Base-by-base conservation (phyloP, 2,329 filamentous ascomycete genomes). In the Aspergillus sclerotialis region DNA sequence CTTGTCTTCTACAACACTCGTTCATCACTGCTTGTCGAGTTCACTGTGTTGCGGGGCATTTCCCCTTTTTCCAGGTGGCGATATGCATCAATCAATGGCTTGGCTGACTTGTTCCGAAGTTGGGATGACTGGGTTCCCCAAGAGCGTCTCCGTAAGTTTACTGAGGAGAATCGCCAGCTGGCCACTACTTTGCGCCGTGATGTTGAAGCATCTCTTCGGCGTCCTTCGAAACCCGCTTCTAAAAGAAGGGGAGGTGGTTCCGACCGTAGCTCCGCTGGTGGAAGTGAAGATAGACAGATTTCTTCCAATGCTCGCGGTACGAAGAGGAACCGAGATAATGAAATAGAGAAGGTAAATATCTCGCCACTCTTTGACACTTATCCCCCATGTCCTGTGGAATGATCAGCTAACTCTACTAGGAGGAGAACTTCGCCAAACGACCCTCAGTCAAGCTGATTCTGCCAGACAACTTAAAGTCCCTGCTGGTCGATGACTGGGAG, bases 81-180 rank as follows among this genome's bases (percentile, higher is more conserved):
- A 12, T 30, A 18, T 12, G 11, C 15, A 19, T 30, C 16, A 9
- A 21, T 13, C 21, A 18, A n/a, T n/a, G n/a, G n/a, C n/a, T n/a
- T n/a, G n/a, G n/a, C n/a, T n/a, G n/a, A n/a, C n/a, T n/a, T n/a
- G n/a, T n/a, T n/a, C n/a, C n/a, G n/a, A 54, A 84, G 80, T 43
- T 98, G 92, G 92, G 92, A 98, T 67, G 92, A 98, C 67, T 96
- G 90, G 90, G 92, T 96, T 28, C 78, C 85, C 14, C 81, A 88
- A 63, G 90, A 96, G 60, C 85, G 92, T 47, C 82, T 98, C 41
- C 82, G 89, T 56, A 95, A 95, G 67, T 83, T 90, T 59, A 94
- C 82, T 33, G 87, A 94, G 37, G 92, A 96, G 65, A 95, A 96
- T 66, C 85, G 86, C 56, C 87, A 94, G 57, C 75, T 98, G 24